These are phyloP conservation scores for Cytospora paraplurivora DNA, from an alignment of 2,329 filamentous ascomycete species.

Conservation along the genomic window DNA sequence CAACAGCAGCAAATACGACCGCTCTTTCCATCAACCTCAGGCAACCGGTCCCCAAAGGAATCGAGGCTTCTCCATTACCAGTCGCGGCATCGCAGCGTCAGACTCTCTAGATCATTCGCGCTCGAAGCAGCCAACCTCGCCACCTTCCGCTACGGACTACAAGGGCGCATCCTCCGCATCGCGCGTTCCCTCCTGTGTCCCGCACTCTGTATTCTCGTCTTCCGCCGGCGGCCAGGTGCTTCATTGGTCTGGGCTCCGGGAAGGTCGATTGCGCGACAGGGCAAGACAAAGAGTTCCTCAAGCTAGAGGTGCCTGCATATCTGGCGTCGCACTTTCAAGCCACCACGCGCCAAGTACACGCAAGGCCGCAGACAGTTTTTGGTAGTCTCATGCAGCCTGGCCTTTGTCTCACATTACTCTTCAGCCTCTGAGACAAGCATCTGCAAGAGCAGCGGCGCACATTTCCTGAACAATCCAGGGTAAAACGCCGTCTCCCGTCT, in stretches of 20 bases:
- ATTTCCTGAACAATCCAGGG: slow-evolving; percentile 5
- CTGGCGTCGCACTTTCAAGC: slow-evolving; percentile 7
- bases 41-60: neutral
- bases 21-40: neutral
- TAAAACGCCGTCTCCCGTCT: slow-evolving; percentile 3
- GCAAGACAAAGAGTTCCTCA: neutral
- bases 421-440: slow-evolving; percentile 18
- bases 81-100: neutral
- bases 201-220: neutral
- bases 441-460: neutral
- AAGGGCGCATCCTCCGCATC: neutral
- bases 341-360: slow-evolving; percentile 14
- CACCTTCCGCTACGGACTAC: neutral
- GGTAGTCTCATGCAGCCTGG: slow-evolving; percentile 27
- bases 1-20: neutral
- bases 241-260: neutral
- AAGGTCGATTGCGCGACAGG: slow-evolving; percentile 3
- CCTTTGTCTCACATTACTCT: neutral
- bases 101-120: neutral
- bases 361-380: slow-evolving; percentile 22
- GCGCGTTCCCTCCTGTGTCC: neutral
- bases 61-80: neutral
- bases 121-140: neutral
- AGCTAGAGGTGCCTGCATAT: slow-evolving; percentile 13
- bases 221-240: neutral